Percentiles rank a stretch among this genome's conserved stretches.
Evolutionary conservation across 164 flowering plant species (phyloP).

Genomic region (Brasenia schreberi): DNA sequence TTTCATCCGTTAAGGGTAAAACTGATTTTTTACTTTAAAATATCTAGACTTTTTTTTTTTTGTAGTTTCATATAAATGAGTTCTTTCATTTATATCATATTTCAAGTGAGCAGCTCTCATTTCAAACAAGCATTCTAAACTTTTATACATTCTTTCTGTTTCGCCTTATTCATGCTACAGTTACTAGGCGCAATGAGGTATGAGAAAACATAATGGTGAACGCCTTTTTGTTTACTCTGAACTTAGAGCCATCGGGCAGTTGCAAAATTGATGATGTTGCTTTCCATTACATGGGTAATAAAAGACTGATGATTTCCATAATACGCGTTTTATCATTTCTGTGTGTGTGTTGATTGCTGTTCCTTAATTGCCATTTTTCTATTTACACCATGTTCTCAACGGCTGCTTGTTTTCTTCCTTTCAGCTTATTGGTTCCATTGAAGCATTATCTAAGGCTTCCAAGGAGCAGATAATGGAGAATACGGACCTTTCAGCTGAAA

Average conservation of each 20-base stretch:
- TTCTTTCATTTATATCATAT: no score
- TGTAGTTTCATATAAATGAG: no score
- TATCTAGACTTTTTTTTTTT: no score
- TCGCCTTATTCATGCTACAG: background rate
- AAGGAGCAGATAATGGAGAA: constrained; percentile 53
- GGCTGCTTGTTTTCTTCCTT: background rate
- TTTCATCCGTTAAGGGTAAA: no score
- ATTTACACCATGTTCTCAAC: background rate
- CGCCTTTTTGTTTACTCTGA: no score
- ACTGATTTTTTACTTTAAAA: no score
- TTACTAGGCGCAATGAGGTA: no score
- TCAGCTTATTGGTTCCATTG: constrained; percentile 83
- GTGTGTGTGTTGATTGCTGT: background rate
- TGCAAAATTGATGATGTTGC: no score
- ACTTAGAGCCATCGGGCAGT: no score
- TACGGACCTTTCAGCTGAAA: constrained; percentile 82
- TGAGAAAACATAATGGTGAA: no score
- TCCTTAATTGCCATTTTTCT: background rate
- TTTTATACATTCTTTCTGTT: background rate
- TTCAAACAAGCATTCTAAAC: background rate
- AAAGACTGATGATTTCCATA: no score
- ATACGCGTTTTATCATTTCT: background rate
- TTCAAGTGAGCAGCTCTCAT: no score
- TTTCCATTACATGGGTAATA: background rate
- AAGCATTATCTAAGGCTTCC: constrained; percentile 82